Base-by-base conservation (phyloP, 2,329 filamentous ascomycete species). In the Talaromyces sp. region DNA sequence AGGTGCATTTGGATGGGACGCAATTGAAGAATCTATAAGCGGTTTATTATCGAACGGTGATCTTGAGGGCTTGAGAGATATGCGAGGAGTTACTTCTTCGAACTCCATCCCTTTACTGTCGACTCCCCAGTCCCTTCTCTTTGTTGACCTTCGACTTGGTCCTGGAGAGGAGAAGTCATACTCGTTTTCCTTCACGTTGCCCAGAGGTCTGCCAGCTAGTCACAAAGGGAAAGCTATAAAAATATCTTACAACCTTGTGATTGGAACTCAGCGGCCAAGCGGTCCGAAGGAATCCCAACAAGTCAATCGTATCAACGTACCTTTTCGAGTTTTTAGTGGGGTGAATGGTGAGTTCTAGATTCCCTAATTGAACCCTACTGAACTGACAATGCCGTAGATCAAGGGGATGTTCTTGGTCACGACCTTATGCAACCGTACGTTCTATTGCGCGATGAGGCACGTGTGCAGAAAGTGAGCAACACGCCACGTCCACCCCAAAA, bases 341-440 rank as follows among this genome's bases (percentile, higher is more conserved):
- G 93, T 99, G 37, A 95, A 96, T 75, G 85, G 84, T 77, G 68
- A 70, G 72, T 59, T 15, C 4, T 17, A 21, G 5, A 13, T 15
- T 33, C n/a, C 19, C 36, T 8, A 39, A 15, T 17, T 15, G 13
- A 25, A n/a, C 35, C 17, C 8, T 45, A 28, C 4, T 54, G 37
- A 54, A 53, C 66, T 73, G 61, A 74, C 57, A 11, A 50, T 25
- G 39, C 43, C 9, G 7, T 53, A 84, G 80, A 72, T 60, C 84
- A 91, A 65, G 93, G 93, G 63, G 90, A 96, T 66, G 88, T 96
- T 35, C 81, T 97, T 13, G 91, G 91, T 1, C 93, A 99, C 72
- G 93, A 99, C 72, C 79, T 99, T 13, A 96, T 97, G 88, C 88
- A 86, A 39, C 94, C 94, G 0, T 96, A 97, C 69, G 89, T 97